Evolutionary conservation across 2,329 filamentous ascomycete genomes (phyloP).

Genomic region (Nectriaceae sp.): DNA sequence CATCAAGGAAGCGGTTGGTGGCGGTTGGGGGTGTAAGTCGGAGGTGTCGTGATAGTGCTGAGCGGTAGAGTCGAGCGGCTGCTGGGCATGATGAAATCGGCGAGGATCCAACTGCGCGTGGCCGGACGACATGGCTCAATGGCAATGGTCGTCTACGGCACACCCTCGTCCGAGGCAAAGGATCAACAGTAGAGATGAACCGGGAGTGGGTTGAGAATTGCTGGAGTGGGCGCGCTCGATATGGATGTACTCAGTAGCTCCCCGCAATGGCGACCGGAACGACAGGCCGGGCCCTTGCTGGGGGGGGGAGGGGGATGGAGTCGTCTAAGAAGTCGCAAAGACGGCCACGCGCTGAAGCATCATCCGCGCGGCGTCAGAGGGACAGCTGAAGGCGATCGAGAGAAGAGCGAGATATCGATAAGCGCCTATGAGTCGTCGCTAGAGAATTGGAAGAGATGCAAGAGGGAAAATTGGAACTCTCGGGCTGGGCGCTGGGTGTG

Average conservation of each 20-base stretch:
- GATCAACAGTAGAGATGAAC: background rate
- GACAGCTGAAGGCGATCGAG: background rate
- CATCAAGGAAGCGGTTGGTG: constrained; percentile 36
- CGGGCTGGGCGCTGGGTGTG: constrained; percentile 18
- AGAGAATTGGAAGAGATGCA: constrained; percentile 14
- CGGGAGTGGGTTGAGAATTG: constrained; percentile 1
- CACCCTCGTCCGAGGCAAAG: constrained; percentile 18
- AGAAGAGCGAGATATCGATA: background rate
- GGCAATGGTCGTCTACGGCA: constrained; percentile 13
- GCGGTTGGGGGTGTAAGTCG: constrained; percentile 21
- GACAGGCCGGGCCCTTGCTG: constrained; percentile 22
- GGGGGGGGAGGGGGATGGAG: constrained; percentile 16
- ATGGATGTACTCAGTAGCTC: constrained; percentile 21
- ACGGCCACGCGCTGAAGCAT: background rate
- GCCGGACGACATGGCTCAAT: constrained; percentile 33
- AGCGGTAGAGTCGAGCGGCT: constrained; percentile 25
- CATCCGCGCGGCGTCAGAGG: background rate
- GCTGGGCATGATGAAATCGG: constrained; percentile 33
- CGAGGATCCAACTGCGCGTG: constrained; percentile 30
- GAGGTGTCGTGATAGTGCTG: constrained; percentile 27
- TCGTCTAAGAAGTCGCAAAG: background rate
- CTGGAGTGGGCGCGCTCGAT: constrained; percentile 4
- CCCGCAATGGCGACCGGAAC: constrained; percentile 27
- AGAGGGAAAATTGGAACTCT: constrained; percentile 20
- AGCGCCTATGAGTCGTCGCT: background rate